Conservation (phyloP, 495 filamentous ascomycete species). For the Chaetomium tenue region DNA sequence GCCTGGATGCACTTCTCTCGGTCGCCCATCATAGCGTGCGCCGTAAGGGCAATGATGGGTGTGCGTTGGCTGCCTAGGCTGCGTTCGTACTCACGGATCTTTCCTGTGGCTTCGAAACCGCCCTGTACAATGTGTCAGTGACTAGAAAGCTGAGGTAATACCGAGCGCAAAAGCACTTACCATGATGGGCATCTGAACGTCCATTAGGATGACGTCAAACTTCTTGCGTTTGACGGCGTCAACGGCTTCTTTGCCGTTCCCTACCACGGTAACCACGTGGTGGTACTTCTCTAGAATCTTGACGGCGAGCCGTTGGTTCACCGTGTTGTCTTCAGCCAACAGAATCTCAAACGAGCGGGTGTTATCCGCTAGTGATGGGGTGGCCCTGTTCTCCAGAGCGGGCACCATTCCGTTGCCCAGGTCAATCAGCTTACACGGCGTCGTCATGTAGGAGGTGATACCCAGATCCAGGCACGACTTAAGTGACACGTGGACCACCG, state of each 20-base stretch:
- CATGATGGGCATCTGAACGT: slow-evolving; percentile 99
- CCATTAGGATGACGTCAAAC: slow-evolving; percentile 97
- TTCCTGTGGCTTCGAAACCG: slow-evolving; percentile 95
- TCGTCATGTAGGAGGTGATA: slow-evolving; percentile 98
- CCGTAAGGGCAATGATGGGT: slow-evolving; percentile 95
- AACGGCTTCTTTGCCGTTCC: slow-evolving; percentile 89
- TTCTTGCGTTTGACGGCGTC: slow-evolving; percentile 84
- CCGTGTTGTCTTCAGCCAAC: slow-evolving; percentile 94
- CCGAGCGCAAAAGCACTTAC: slow-evolving; percentile 45
- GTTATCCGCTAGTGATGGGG: slow-evolving; percentile 87
- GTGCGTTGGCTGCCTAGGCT: slow-evolving; percentile 73
- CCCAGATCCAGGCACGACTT: slow-evolving; percentile 94
- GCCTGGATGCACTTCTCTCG: slow-evolving; percentile 97
- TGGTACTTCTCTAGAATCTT: slow-evolving; percentile 99
- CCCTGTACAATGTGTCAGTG: slow-evolving; percentile 57
- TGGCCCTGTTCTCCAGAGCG: slow-evolving; percentile 91
- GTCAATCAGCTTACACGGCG: slow-evolving; percentile 91
- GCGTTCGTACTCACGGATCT: slow-evolving; percentile 92
- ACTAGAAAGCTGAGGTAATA: background rate
- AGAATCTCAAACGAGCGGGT: slow-evolving; percentile 95
- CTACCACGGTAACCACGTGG: slow-evolving; percentile 92
- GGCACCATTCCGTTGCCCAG: slow-evolving; percentile 97
- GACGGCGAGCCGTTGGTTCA: slow-evolving; percentile 93
- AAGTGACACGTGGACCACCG: slow-evolving; percentile 85
- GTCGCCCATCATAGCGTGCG: slow-evolving; percentile 98